Conservation (phyloP, 352 stramenopile species). For the Pseudoperonospora humuli region DNA sequence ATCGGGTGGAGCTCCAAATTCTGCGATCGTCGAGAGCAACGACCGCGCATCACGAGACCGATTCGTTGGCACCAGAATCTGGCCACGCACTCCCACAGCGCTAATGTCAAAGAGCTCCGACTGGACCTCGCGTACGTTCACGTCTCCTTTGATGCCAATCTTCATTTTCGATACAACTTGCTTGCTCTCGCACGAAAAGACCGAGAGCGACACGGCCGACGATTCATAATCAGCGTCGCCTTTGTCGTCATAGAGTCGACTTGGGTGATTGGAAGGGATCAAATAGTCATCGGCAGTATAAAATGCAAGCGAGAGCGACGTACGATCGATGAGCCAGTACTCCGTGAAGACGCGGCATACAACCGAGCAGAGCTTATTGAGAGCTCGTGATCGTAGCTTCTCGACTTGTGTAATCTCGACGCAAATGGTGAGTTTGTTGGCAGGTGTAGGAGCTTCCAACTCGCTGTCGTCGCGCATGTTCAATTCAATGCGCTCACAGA, state of each 20-base stretch:
- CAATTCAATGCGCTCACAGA: slow-evolving; percentile 65
- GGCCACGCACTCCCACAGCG: slow-evolving; percentile 61
- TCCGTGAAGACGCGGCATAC: slow-evolving; percentile 70
- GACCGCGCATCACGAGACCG: slow-evolving; percentile 33
- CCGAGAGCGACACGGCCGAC: slow-evolving; percentile 48
- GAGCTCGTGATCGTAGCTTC: slow-evolving; percentile 30
- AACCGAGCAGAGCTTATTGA: slow-evolving; percentile 49
- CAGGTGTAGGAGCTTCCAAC: slow-evolving; percentile 17
- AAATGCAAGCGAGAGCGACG: slow-evolving; percentile 58
- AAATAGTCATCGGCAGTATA: slow-evolving; percentile 57
- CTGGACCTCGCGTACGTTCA: slow-evolving; percentile 41
- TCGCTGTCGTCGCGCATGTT: slow-evolving; percentile 33
- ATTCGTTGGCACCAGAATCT: slow-evolving; percentile 55
- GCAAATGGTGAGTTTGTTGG: slow-evolving; percentile 55
- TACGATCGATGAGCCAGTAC: slow-evolving; percentile 83
- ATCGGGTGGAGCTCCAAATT: slow-evolving; percentile 22
- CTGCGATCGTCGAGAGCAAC: slow-evolving; percentile 44
- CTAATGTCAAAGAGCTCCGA: slow-evolving; percentile 76
- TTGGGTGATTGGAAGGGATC: slow-evolving; percentile 41
- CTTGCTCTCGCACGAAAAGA: slow-evolving; percentile 64
- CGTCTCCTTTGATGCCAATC: slow-evolving; percentile 46
- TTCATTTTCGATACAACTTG: slow-evolving; percentile 67
- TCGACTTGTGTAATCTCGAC: slow-evolving; percentile 49
- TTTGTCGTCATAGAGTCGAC: slow-evolving; percentile 21
- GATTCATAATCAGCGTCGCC: slow-evolving; percentile 12